Evolutionary conservation across 2,329 filamentous ascomycete species (phyloP), one percentile per base, ranked within the genome.

Genomic region (Macrophomina tecta): DNA sequence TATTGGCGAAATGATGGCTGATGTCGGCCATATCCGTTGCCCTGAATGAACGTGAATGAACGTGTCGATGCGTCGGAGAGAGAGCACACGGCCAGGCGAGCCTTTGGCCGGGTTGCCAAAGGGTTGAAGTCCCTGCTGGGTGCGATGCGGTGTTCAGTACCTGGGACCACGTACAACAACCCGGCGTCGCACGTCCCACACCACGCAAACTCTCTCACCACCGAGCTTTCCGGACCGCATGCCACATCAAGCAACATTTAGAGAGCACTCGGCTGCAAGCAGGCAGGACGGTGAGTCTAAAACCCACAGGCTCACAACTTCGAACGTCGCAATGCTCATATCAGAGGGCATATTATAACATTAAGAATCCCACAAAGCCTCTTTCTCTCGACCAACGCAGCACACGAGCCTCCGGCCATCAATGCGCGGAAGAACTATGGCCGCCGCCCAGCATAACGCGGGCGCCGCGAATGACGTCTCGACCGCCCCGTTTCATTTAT

Each of bases 271-370:
- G 16, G 42, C 42, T 8, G 30, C 7, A 8, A 45, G 6, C 30
- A 36, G 12, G 58, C 30, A 62, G 11, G 5, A 38, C 9, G 14
- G n/a, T 23, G 45, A 62, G 58, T 23, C 45, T 49, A 45, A 28
- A 14, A 12, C 32, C 42, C 48, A 23, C 23, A 18, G 1, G 30
- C 28, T 3, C 30, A 7, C 62, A 64, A 53, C 62, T 34, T 64
- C 62, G 62, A 64, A 64, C 62, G 62, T 64, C 38, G 62, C 62
- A 64, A 64, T 11, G 36, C 34, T 28, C 30, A 55, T 64, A 64
- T 53, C 30, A 64, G n/a, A 38, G n/a, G 56, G 9, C 28, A 48
- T 49, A 62, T 62, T 62, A 62, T 62, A 49, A 16, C 58, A 38
- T 62, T 62, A 62, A 49, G 56, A n/a, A 30, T 23, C 14, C 49